Conservation (phyloP, 202 grass and related monocot genomes). For the Brachypodium distachyon region DNA sequence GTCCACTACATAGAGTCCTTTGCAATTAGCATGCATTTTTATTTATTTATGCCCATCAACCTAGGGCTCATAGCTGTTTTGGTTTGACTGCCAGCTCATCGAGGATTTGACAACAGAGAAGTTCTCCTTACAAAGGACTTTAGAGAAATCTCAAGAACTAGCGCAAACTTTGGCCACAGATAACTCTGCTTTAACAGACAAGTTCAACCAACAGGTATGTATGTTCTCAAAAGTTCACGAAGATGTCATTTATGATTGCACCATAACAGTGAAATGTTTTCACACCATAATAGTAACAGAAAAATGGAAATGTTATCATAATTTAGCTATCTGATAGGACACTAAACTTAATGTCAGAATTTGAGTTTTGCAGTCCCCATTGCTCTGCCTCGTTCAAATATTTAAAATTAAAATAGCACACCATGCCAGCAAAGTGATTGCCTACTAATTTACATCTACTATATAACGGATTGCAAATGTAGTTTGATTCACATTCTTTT, state of each 20-base stretch:
- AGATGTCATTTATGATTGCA: background rate
- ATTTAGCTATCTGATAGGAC: conserved; percentile 4
- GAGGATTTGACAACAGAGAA: conserved; percentile 98
- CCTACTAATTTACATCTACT: background rate
- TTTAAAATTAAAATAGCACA: conserved; percentile 2
- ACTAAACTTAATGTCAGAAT: background rate
- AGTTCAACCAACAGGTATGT: conserved; percentile 93
- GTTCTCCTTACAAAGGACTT: conserved; percentile 81
- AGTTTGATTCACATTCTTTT: background rate
- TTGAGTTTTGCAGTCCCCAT: background rate
- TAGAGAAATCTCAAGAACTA: conserved; percentile 75
- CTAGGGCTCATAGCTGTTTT: conserved; percentile 21
- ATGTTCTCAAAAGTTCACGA: background rate
- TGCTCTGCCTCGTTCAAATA: background rate
- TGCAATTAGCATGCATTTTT: background rate
- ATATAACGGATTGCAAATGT: background rate
- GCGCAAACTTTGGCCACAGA: conserved; percentile 75
- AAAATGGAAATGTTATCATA: background rate
- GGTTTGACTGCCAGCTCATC: conserved; percentile 63
- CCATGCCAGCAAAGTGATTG: background rate
- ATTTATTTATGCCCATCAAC: background rate
- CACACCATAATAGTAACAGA: background rate
- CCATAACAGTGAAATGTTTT: background rate
- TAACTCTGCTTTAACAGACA: conserved; percentile 89
- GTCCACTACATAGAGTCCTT: background rate